Base-by-base conservation (phyloP, 192 early-diverging fungal genomes). In the Umbelopsis sp. region DNA sequence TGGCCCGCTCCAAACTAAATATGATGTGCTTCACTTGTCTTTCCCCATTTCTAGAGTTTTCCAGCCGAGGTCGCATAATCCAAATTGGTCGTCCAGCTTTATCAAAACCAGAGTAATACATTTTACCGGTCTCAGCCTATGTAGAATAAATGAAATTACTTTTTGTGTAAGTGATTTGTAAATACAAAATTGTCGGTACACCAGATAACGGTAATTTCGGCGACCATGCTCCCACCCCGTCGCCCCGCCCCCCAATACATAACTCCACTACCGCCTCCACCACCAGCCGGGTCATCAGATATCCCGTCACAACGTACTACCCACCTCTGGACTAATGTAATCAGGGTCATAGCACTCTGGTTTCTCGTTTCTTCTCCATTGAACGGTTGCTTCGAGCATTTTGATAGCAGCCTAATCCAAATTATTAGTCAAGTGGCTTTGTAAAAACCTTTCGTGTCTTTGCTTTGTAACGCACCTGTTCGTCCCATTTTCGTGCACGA, bases 91-190 rank as follows among this genome's bases (percentile, higher is more conserved):
- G 86, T 2, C 91, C 92, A 45, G 81, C 70, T 72, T 82, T 86
- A 82, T 94, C 92, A 71, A 93, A 95, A 7, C 96, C 96, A 79
- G 88, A 88, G 45, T 94, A 78, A 77, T 94, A 91, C 79, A 90
- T 82, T 82, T 97, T 97, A 59, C 95, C 97, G 10, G 90, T 90
- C 20, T 84, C 79, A 44, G 84, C 86, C 83, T 88, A 73, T 36
- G 26, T 16, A 5, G 4, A 17, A 34, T n/a, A 16, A 45, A 17
- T 32, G 17, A 12, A 12, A 26, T 54, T n/a, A 54, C 11, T 54
- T 7, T 17, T 17, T 49, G 4, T 17, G 16, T 49, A 17, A 17
- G 47, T 49, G 0, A 3, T 17, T 32, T 32, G 26, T 4, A 14
- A 20, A 16, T 17, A 59, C 4, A 2, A 29, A 34, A 2, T 20